Percentiles rank a stretch among this genome's conserved stretches.
These are phyloP conservation scores for Celoporthe dispersa DNA, from an alignment of 2,329 filamentous ascomycete genomes.

Conservation along the genomic window DNA sequence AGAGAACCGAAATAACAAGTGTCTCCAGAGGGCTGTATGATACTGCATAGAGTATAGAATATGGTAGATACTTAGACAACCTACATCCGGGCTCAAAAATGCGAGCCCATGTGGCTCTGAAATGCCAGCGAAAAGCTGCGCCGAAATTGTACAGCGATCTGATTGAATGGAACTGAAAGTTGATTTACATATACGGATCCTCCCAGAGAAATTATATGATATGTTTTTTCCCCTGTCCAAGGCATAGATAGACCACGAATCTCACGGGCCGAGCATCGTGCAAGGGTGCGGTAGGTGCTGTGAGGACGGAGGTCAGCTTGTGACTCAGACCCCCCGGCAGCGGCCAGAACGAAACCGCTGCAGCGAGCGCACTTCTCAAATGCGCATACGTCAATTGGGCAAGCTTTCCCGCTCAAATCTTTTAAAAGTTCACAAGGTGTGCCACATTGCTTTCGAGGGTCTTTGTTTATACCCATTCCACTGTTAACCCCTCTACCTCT, in stretches of 20 bases:
- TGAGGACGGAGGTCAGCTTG: background rate
- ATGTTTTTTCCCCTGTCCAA: background rate
- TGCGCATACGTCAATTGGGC: slow-evolving; percentile 27
- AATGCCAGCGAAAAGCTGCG: background rate
- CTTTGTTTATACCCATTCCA: background rate
- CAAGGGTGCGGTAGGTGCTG: background rate
- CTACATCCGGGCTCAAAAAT: background rate
- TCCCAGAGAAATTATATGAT: background rate
- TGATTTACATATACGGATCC: background rate
- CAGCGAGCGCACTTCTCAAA: slow-evolving; percentile 22
- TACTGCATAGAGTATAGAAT: background rate
- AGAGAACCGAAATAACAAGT: background rate
- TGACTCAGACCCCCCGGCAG: slow-evolving; percentile 8
- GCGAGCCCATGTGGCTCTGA: background rate
- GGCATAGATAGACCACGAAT: background rate
- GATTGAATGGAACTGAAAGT: background rate
- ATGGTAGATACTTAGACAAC: background rate
- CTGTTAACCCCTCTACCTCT: background rate
- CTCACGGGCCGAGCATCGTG: background rate
- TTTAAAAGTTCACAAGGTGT: slow-evolving; percentile 8
- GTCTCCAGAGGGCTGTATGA: background rate
- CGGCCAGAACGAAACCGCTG: background rate
- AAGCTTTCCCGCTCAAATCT: slow-evolving; percentile 14
- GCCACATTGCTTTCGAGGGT: slow-evolving; percentile 8
- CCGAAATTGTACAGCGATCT: background rate